Percentiles rank a stretch among this genome's conserved stretches.
These are phyloP conservation scores for Linum lewisii DNA, from an alignment of 345 rosid species.

Conservation along the genomic window DNA sequence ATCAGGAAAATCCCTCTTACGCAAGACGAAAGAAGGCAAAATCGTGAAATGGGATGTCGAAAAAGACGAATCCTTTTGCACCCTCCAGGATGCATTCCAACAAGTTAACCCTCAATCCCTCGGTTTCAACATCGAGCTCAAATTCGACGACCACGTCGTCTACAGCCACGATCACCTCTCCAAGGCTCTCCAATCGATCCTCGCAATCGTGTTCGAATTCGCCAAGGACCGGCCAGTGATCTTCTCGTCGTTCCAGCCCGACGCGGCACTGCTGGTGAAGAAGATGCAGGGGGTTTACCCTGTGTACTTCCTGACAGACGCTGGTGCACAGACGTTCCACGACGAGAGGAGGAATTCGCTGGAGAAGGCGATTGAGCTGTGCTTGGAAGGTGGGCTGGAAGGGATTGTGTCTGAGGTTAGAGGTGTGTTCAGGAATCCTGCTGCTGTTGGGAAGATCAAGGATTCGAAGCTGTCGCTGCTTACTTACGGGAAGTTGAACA, in stretches of 20 bases:
- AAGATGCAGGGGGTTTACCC: slow-evolving; percentile 69
- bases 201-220: slow-evolving; percentile 47
- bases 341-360: slow-evolving; percentile 73
- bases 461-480: slow-evolving; percentile 71
- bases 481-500: slow-evolving; percentile 80
- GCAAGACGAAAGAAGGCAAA: slow-evolving; percentile 72
- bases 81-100: slow-evolving; percentile 71
- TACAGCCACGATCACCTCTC: slow-evolving; percentile 51
- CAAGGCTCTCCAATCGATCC: slow-evolving; percentile 47
- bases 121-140: slow-evolving; percentile 88
- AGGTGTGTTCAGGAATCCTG: slow-evolving; percentile 71
- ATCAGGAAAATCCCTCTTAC: slow-evolving; percentile 40
- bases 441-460: slow-evolving; percentile 64
- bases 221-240: slow-evolving; percentile 57
- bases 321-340: slow-evolving; percentile 42
- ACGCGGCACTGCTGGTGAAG: slow-evolving; percentile 64
- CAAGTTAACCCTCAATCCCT: slow-evolving; percentile 43
- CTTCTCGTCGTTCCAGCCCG: slow-evolving; percentile 91
- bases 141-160: slow-evolving; percentile 73
- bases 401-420: slow-evolving; percentile 82
- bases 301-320: slow-evolving; percentile 77
- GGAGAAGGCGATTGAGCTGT: slow-evolving; percentile 72
- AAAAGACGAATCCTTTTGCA: slow-evolving; percentile 60
- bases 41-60: slow-evolving; percentile 61
- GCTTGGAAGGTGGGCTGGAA: slow-evolving; percentile 64